phyloP scores from a whole-genome alignment of 2,329 filamentous ascomycete species.

The Epichloe glyceriae region DNA sequence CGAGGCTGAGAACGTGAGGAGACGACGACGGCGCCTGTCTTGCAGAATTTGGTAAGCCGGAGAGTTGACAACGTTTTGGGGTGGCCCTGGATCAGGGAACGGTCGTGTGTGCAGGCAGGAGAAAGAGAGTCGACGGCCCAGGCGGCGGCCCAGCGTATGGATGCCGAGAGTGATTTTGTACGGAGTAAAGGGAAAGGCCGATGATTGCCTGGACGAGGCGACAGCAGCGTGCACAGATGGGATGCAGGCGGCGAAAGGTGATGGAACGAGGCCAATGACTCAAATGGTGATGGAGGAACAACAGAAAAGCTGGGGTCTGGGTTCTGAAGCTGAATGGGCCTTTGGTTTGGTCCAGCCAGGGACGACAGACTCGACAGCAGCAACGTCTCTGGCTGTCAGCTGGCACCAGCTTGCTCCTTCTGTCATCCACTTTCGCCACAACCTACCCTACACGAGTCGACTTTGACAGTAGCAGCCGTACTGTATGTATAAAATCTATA shows the following conservation, averaged over 20 bases:
- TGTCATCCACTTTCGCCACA: too few relatives aligned
- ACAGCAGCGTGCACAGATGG: conserved; percentile 2
- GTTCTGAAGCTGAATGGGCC: background rate
- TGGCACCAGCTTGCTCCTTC: too few relatives aligned
- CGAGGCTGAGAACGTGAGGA: background rate
- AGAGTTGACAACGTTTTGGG: background rate
- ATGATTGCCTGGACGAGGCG: conserved; percentile 2
- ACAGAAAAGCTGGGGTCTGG: background rate
- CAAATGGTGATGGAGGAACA: conserved; percentile 2
- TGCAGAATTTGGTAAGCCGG: background rate
- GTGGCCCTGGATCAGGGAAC: background rate
- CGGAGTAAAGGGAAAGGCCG: background rate
- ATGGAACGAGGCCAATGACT: background rate
- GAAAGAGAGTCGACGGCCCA: background rate
- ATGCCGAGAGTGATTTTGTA: conserved; percentile 4
- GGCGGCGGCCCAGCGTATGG: conserved; percentile 1
- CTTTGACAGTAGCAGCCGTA: too few relatives aligned
- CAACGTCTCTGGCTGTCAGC: too few relatives aligned
- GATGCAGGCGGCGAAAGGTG: conserved; percentile 1
- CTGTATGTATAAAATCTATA: too few relatives aligned
- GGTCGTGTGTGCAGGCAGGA: background rate
- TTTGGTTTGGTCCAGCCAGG: too few relatives aligned
- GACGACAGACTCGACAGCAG: too few relatives aligned
- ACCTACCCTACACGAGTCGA: too few relatives aligned
- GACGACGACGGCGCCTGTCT: background rate